Evolutionary conservation across 2,329 filamentous ascomycete genomes (phyloP).

Genomic region (Pestalotiopsis sp.): DNA sequence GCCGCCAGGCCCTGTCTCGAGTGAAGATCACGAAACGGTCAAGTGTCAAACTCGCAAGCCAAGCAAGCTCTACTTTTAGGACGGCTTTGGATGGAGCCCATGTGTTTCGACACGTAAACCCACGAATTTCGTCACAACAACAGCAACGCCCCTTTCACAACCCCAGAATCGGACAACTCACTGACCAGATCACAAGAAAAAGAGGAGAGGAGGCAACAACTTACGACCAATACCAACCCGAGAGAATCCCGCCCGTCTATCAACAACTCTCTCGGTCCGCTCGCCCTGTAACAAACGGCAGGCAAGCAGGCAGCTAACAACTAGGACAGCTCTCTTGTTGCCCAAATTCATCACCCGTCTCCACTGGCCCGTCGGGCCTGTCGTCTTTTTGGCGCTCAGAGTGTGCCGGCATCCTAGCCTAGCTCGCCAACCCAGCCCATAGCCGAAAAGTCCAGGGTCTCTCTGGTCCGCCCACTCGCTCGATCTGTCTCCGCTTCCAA

Average conservation of each 20-base stretch:
- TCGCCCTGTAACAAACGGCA: not conserved
- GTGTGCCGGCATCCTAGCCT: conserved; percentile 12
- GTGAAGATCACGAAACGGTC: conserved; percentile 9
- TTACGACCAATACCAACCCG: not conserved
- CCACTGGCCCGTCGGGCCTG: conserved; percentile 6
- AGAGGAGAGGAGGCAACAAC: not conserved
- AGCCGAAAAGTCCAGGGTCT: conserved; percentile 2
- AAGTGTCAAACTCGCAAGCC: not conserved
- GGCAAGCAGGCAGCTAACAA: not conserved
- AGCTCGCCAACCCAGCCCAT: not conserved
- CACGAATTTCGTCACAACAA: not conserved
- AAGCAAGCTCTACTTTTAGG: not conserved
- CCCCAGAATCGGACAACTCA: not conserved
- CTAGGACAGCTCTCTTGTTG: not conserved
- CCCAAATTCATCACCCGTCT: not conserved
- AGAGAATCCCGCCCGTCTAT: not conserved
- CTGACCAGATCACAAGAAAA: not conserved
- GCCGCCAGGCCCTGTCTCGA: conserved; percentile 14
- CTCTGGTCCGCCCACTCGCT: conserved; percentile 2
- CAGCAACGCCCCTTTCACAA: not conserved
- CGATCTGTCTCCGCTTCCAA: conserved; percentile 1
- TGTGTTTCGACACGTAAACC: not conserved
- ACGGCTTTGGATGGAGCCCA: not conserved
- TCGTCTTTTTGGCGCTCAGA: conserved; percentile 8
- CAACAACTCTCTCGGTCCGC: conserved; percentile 6